phyloP scores from a whole-genome alignment of 2,329 filamentous ascomycete species.

The Cordyceps militaris region DNA sequence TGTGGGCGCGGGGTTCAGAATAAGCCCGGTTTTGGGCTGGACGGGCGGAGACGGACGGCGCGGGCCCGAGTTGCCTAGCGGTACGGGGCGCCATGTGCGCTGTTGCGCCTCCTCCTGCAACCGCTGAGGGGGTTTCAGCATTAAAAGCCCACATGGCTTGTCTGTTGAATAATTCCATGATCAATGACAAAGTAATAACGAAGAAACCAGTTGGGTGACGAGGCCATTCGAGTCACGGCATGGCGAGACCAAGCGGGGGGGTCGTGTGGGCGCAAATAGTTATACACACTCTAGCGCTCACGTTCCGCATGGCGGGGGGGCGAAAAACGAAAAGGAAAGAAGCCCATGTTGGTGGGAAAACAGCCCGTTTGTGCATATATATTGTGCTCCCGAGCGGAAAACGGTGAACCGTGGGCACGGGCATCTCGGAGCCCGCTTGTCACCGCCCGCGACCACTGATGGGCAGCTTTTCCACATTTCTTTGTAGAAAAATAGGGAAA shows the following conservation, averaged over 20 bases:
- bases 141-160: background rate
- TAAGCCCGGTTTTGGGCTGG: background rate
- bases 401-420: background rate
- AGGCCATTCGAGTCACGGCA: background rate
- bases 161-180: background rate
- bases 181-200: too few species aligned
- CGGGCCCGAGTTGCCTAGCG: background rate
- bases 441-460: background rate
- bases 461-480: background rate
- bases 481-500: too few species aligned
- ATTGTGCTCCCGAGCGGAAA: background rate
- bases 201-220: background rate
- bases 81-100: background rate
- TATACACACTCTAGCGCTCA: background rate
- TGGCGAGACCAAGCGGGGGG: background rate
- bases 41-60: constrained; percentile 1
- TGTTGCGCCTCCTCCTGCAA: background rate
- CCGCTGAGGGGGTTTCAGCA: background rate
- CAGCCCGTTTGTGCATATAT: background rate
- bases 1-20: background rate
- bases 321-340: background rate
- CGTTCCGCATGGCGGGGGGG: background rate
- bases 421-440: background rate
- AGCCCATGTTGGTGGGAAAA: background rate
- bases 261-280: too few species aligned